phyloP scores from a whole-genome alignment of 2,329 filamentous ascomycete species.

The Conoideocrella luteorostrata region DNA sequence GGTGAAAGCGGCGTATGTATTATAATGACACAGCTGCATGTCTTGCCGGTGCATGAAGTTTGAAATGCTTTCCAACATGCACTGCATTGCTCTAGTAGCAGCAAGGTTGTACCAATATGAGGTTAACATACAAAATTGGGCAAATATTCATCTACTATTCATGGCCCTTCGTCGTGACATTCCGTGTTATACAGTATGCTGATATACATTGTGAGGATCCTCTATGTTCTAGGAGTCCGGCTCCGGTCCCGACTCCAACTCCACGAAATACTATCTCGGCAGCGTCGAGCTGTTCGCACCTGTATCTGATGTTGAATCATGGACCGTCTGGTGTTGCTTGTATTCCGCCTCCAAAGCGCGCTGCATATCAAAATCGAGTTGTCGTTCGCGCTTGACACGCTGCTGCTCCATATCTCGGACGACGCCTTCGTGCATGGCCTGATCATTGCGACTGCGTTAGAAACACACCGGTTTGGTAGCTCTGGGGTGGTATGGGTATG shows the following conservation, averaged over 20 bases:
- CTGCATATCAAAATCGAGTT: slow-evolving; percentile 93
- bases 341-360: slow-evolving; percentile 80
- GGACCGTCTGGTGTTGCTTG: slow-evolving; percentile 77
- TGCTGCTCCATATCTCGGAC: slow-evolving; percentile 93
- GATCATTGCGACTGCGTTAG: slow-evolving; percentile 5
- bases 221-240: too few relatives aligned
- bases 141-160: slow-evolving; percentile 1
- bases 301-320: slow-evolving; percentile 26
- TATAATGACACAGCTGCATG: slow-evolving; percentile 5
- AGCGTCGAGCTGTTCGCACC: slow-evolving; percentile 9
- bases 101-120: slow-evolving; percentile 7
- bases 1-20: slow-evolving; percentile 6
- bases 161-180: too few relatives aligned
- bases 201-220: too few relatives aligned
- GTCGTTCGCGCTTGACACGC: slow-evolving; percentile 79
- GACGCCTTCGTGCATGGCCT: slow-evolving; percentile 96
- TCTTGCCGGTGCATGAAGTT: neutral
- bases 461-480: too few relatives aligned
- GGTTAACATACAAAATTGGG: slow-evolving; percentile 2
- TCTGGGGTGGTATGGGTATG: neutral
- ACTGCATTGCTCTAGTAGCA: slow-evolving; percentile 1
- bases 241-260: too few relatives aligned
- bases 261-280: slow-evolving; percentile 16
- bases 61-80: neutral
- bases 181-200: too few relatives aligned